Percentiles rank a stretch among this genome's conserved stretches.
These are phyloP conservation scores for Backusella psychrophila DNA, from an alignment of 192 early-diverging fungal species.

Conservation along the genomic window DNA sequence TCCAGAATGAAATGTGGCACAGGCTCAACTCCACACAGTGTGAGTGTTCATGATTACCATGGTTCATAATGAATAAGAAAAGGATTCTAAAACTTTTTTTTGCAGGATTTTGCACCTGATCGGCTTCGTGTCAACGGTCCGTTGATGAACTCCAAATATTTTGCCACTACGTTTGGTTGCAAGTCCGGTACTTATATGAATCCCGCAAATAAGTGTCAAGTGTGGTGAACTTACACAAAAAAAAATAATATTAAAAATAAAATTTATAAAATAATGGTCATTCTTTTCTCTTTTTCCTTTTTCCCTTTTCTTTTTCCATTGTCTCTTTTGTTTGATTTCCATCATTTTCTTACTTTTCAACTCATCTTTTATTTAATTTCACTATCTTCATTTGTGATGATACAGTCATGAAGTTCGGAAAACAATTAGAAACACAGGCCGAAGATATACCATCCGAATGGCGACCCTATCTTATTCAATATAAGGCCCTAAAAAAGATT, in stretches of 20 bases:
- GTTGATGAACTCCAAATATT: conserved; percentile 57
- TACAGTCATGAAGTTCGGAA: conserved; percentile 70
- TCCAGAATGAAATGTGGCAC: conserved; percentile 63
- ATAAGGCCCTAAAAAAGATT: conserved; percentile 71
- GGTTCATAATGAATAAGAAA: not conserved
- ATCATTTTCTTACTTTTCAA: not conserved
- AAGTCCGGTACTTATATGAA: conserved; percentile 58
- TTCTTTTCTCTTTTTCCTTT: not conserved
- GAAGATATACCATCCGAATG: conserved; percentile 70
- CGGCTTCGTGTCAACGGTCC: conserved; percentile 67
- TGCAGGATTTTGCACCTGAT: conserved; percentile 57
- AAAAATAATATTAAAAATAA: not conserved
- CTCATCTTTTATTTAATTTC: not conserved
- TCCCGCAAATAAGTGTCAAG: conserved; percentile 47
- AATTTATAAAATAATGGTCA: not conserved
- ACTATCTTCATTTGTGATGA: not conserved
- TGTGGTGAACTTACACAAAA: conserved; percentile 26
- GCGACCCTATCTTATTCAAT: conserved; percentile 75
- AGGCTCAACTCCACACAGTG: conserved; percentile 35
- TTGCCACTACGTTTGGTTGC: conserved; percentile 69
- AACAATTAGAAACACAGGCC: conserved; percentile 62
- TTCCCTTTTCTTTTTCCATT: not conserved
- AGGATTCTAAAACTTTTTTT: not conserved
- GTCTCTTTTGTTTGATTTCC: not conserved
- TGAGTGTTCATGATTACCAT: not conserved